Evolutionary conservation across 176 grass and related monocot genomes (phyloP), one percentile per base, ranked within the genome.

Genomic region (Otatea glauca): DNA sequence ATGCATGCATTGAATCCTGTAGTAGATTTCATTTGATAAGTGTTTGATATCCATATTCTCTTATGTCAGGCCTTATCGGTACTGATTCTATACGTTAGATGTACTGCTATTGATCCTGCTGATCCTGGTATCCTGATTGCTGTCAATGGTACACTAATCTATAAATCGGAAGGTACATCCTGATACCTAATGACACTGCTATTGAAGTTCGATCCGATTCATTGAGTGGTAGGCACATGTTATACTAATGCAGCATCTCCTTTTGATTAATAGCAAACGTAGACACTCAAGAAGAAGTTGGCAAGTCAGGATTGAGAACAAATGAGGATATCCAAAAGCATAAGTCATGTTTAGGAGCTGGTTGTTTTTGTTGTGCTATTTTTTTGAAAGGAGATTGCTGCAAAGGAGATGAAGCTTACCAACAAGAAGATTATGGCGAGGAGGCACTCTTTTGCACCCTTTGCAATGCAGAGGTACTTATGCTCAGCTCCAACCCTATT

Each of bases 381-480:
- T 99, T 94, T 88, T 88, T 53, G 74, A 96, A 88, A 74, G 96
- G 91, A 61, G 96, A 99, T 74, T 99, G 96, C 72, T 86, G 84
- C 77, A 91, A 96, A 87, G 81, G 67, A 24, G 89, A 96, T 71
- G 88, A 92, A 67, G 84, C 74, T 84, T 85, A 96, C 72, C 68
- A 92, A 68, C 89, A 96, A 74, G 82, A 87, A 62, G 89, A 92
- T 68, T 79, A 83, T 75, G 88, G 68, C 2, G 96, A 99, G 63
- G 96, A 99, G 81, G 91, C 93, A 74, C 91, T 99, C 50, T 99
- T 99, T 86, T 99, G 96, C 78, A 96, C 93, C 62, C 88, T 99
- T 80, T 99, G 96, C 78, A 92, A 94, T 27, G 86, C 91, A 2
- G 93, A 99, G 96, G 96, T 99, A 91, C 27, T 72, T 20, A 77